These are phyloP conservation scores for Syzygium jambos DNA, from an alignment of 345 rosid genomes.

Conservation along the genomic window DNA sequence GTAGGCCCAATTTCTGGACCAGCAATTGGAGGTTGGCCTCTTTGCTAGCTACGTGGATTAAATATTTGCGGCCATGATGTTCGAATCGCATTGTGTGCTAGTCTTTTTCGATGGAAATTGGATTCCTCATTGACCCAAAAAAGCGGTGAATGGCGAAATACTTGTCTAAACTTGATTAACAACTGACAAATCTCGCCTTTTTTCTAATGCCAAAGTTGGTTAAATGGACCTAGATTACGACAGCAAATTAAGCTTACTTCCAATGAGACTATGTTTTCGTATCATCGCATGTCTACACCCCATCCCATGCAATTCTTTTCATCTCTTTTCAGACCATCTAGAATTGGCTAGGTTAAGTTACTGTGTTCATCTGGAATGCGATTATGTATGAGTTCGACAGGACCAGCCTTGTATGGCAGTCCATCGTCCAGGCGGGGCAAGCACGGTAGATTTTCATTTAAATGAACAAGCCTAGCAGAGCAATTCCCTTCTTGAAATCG, in stretches of 20 bases:
- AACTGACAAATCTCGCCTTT: background rate
- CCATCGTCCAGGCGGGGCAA: background rate
- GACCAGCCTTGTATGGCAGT: background rate
- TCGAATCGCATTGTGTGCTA: background rate
- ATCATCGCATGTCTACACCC: background rate
- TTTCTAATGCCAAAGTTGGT: background rate
- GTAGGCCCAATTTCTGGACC: background rate
- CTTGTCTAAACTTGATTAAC: background rate
- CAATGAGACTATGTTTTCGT: background rate
- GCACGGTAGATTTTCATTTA: background rate
- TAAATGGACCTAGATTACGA: background rate
- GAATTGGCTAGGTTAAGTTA: background rate
- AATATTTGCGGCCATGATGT: background rate
- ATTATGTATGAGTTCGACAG: fast-evolving
- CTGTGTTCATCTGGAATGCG: background rate
- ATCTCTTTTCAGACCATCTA: no score
- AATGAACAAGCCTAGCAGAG: background rate
- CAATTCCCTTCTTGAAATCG: no score
- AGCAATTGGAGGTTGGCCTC: background rate
- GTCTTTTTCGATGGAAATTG: background rate
- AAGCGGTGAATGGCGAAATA: background rate
- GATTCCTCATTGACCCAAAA: background rate
- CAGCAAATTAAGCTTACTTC: background rate
- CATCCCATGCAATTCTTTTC: no score
- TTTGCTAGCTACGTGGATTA: background rate